These are phyloP conservation scores for Entomortierella parvispora DNA, from an alignment of 192 early-diverging fungal genomes.

Conservation along the genomic window DNA sequence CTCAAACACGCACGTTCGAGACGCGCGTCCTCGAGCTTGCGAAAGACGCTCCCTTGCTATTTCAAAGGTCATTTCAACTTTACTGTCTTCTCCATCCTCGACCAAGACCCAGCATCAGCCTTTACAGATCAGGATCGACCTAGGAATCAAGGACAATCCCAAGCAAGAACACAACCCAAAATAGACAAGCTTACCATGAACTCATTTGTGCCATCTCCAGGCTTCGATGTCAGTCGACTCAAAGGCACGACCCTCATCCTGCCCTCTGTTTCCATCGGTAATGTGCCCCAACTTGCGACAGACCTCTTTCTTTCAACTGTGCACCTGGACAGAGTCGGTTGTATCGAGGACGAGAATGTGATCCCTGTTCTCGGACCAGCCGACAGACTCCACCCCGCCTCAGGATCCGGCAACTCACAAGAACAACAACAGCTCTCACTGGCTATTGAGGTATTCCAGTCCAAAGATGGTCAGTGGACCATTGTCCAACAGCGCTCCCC, in stretches of 20 bases:
- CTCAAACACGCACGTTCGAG: no score
- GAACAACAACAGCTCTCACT: slow-evolving; percentile 49
- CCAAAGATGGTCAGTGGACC: slow-evolving; percentile 70
- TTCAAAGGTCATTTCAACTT: no score
- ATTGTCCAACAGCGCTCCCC: slow-evolving; percentile 78
- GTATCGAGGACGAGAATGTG: slow-evolving; percentile 65
- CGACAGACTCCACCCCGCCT: slow-evolving; percentile 24
- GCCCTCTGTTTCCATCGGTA: slow-evolving; percentile 81
- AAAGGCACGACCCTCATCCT: slow-evolving; percentile 55
- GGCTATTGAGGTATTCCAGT: slow-evolving; percentile 73
- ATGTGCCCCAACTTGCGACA: slow-evolving; percentile 78
- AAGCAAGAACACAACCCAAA: background rate
- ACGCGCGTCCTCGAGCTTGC: no score
- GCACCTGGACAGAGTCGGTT: slow-evolving; percentile 66
- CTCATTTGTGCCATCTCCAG: slow-evolving; percentile 51
- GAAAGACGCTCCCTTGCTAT: no score
- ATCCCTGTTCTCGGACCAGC: slow-evolving; percentile 68
- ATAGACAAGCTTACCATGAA: slow-evolving; percentile 33
- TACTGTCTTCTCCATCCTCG: no score
- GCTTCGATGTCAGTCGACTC: slow-evolving; percentile 47
- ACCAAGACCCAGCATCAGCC: no score
- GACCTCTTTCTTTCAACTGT: slow-evolving; percentile 78
- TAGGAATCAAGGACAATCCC: no score
- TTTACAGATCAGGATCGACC: no score
- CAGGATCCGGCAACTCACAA: background rate